Evolutionary conservation across 1,284 basidiomycete genomes (phyloP), one percentile per base, ranked within the genome.

Genomic region (Sanghuangporus sanghuang): DNA sequence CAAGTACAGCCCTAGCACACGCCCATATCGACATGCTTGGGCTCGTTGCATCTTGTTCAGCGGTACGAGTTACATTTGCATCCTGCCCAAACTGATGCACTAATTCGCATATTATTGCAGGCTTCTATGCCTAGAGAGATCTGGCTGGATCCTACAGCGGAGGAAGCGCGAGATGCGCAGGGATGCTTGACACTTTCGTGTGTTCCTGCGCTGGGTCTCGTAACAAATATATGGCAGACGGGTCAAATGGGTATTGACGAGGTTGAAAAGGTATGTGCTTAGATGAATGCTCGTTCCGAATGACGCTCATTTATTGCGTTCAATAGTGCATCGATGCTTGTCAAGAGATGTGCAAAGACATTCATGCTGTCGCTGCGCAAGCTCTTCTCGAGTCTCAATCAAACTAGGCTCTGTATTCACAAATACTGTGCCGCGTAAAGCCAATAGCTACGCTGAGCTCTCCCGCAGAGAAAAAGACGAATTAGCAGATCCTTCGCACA

Each of bases 1-100:
- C 95, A 0, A 94, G 92, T 68, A 87, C 93, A 0, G 96, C 97
- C 0, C 80, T 99, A 21, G 93, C 92, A 7, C 85, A 93, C 70
- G 93, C 94, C 18, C 92, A 93, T 0, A 87, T 96, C 62, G 93
- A 96, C 68, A 87, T 96, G 82, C 76, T 89, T 56, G 95, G 93
- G 3, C 78, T 96, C 2, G 93, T 95, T 1, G 80, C 86, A 6
- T 88, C 92, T 1, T 92, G 89, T 71, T 81, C 89, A 40, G 89
- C 87, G 42, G 90, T 90, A 69, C 63, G 85, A 77, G 18, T 16
- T 56, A 27, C 36, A 23, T 27, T 50, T 50, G 23, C 2, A 6
- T 27, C 14, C 32, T 36, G 7, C 6, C 32, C 2, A 18, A 3
- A 54, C 16, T 27, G 14, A 2, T 6, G 21, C 27, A 27, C 35